Percentiles rank a stretch among this genome's conserved stretches.
Conservation (phyloP, 371 early-diverging fungal genomes). For the Mortierella sp. region DNA sequence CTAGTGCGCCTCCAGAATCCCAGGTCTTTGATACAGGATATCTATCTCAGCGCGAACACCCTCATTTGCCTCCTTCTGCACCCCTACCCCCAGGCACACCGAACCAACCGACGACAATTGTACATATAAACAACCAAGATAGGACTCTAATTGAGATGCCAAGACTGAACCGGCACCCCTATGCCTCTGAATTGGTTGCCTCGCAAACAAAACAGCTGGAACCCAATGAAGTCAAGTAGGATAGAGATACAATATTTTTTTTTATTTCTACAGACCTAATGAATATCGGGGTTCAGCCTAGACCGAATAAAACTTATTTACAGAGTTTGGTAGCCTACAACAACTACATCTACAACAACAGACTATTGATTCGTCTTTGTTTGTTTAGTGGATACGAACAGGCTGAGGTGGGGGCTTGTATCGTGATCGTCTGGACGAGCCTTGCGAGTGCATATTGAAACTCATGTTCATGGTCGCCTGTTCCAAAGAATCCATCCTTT, state of each 20-base stretch:
- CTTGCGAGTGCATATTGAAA: constrained; percentile 34
- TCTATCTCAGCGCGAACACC: not conserved
- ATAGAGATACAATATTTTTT: no score
- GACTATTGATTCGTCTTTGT: no score
- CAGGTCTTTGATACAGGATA: constrained; percentile 18
- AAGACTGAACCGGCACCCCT: constrained; percentile 42
- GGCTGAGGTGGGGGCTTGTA: constrained; percentile 36
- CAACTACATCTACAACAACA: no score
- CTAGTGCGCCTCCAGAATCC: constrained; percentile 41
- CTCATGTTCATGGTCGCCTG: constrained; percentile 30
- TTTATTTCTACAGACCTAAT: no score
- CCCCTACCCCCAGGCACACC: not conserved
- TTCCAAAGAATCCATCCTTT: constrained; percentile 25
- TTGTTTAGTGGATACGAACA: not conserved
- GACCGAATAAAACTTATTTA: no score
- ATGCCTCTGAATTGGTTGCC: constrained; percentile 36
- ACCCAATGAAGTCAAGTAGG: not conserved
- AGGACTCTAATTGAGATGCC: constrained; percentile 32
- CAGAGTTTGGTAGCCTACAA: no score
- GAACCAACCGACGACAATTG: not conserved
- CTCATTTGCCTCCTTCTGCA: not conserved
- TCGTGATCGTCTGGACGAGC: constrained; percentile 37
- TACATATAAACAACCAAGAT: constrained; percentile 1
- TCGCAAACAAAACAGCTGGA: not conserved
- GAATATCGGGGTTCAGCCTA: no score